Conservation (phyloP, 352 stramenopile species). For the Phytophthora hybrid region DNA sequence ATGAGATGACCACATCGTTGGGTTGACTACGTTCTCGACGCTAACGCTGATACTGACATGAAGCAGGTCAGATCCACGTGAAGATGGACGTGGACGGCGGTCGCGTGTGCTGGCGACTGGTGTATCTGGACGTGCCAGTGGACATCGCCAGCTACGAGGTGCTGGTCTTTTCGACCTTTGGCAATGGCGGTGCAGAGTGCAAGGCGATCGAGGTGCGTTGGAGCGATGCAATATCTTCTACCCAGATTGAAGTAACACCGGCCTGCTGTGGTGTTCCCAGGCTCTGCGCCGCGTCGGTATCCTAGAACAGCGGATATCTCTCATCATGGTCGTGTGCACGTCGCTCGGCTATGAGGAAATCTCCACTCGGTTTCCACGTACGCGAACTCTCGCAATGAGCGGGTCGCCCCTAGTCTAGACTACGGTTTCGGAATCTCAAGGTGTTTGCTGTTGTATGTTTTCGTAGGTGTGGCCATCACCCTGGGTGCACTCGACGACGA, state of each 20-base stretch:
- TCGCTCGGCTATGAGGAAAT: not conserved
- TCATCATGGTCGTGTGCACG: not conserved
- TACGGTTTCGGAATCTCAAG: not conserved
- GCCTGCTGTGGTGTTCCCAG: not conserved
- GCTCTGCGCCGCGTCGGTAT: not conserved
- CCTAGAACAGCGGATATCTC: not conserved
- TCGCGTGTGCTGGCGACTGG: not conserved
- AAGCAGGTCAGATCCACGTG: not conserved
- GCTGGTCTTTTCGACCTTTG: not conserved
- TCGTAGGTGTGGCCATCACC: not conserved
- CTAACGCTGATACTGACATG: not conserved
- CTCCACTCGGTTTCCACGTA: not conserved
- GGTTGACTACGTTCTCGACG: not conserved
- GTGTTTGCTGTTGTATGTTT: too few species aligned
- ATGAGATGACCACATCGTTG: not conserved
- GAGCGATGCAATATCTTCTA: too few species aligned
- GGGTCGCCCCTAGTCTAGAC: too few species aligned
- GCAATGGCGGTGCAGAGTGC: not conserved
- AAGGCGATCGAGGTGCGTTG: not conserved
- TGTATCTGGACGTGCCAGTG: slow-evolving; percentile 1
- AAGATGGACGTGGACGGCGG: not conserved
- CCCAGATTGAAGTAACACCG: not conserved
- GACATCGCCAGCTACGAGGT: slow-evolving; percentile 1
- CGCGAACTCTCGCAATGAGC: not conserved
- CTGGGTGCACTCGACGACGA: not conserved